These are phyloP conservation scores for Alternaria novae-zelandiae DNA, from an alignment of 2,329 filamentous ascomycete species.

Conservation along the genomic window DNA sequence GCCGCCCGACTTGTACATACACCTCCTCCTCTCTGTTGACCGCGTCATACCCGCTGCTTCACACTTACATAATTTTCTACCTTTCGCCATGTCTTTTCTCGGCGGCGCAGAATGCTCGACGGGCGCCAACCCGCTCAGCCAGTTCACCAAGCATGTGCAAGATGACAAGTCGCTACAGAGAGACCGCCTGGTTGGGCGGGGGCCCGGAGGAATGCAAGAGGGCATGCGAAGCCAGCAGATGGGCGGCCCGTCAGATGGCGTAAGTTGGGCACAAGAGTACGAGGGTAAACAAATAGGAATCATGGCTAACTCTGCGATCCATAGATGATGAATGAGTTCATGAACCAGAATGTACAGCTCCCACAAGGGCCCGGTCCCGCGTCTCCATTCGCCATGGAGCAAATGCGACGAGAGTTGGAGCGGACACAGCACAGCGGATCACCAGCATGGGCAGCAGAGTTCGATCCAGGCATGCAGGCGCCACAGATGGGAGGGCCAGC, in stretches of 20 bases:
- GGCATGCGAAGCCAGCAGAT: conserved; percentile 77
- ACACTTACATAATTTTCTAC: background rate
- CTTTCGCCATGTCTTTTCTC: conserved; percentile 82
- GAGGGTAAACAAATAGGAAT: background rate
- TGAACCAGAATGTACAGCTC: conserved; percentile 75
- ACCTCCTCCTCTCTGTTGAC: background rate
- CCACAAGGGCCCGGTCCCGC: conserved; percentile 60
- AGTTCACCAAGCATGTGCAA: conserved; percentile 96
- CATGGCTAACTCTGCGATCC: conserved; percentile 30
- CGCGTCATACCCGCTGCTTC: conserved; percentile 3
- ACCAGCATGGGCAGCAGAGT: conserved; percentile 69
- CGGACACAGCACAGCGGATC: conserved; percentile 60
- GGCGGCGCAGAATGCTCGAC: conserved; percentile 97
- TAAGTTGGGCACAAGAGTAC: conserved; percentile 25
- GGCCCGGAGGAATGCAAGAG: conserved; percentile 72
- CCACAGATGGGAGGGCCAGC: conserved; percentile 77
- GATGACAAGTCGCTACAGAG: conserved; percentile 95
- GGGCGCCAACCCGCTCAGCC: conserved; percentile 91
- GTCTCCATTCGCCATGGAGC: conserved; percentile 70
- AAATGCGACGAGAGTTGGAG: conserved; percentile 69
- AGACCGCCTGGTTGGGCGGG: conserved; percentile 81
- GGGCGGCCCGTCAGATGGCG: conserved; percentile 71
- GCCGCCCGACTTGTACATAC: conserved; percentile 9
- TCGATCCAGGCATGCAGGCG: conserved; percentile 62
- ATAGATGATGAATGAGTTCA: conserved; percentile 92